These are phyloP conservation scores for Anthracocystis walkeri DNA, from an alignment of 1,284 basidiomycete genomes.

Conservation along the genomic window DNA sequence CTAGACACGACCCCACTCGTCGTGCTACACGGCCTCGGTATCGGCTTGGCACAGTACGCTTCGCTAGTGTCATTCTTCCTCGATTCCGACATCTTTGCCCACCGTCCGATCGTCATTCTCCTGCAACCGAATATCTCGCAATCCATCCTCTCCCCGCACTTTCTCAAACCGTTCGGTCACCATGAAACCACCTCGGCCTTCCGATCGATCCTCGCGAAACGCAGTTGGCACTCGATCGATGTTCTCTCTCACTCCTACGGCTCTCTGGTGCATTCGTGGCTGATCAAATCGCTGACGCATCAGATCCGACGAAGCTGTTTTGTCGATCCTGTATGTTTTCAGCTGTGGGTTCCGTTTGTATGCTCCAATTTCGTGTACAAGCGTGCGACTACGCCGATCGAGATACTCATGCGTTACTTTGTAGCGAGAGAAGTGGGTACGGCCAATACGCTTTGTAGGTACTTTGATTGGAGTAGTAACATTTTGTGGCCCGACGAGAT, in stretches of 20 bases:
- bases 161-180: conserved; percentile 56
- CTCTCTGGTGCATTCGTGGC: conserved; percentile 62
- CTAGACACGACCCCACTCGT: conserved; percentile 45
- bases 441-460: conserved; percentile 57
- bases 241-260: conserved; percentile 67
- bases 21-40: conserved; percentile 64
- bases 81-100: conserved; percentile 21
- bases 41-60: conserved; percentile 58
- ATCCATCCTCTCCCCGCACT: conserved; percentile 54
- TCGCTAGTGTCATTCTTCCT: conserved; percentile 45
- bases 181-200: conserved; percentile 56
- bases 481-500: conserved; percentile 66
- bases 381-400: conserved; percentile 52
- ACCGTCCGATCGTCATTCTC: conserved; percentile 61
- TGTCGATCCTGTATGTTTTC: conserved; percentile 66
- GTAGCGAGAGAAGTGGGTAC: conserved; percentile 59
- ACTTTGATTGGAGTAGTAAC: conserved; percentile 65
- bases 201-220: conserved; percentile 37
- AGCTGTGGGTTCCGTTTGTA: conserved; percentile 63
- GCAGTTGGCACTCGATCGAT: conserved; percentile 46
- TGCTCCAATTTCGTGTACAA: conserved; percentile 65
- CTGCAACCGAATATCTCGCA: conserved; percentile 65
- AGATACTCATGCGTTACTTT: conserved; percentile 64
- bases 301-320: conserved; percentile 56
- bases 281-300: conserved; percentile 56